phyloP scores from a whole-genome alignment of 345 rosid genomes.

The Eutrema japonicum region DNA sequence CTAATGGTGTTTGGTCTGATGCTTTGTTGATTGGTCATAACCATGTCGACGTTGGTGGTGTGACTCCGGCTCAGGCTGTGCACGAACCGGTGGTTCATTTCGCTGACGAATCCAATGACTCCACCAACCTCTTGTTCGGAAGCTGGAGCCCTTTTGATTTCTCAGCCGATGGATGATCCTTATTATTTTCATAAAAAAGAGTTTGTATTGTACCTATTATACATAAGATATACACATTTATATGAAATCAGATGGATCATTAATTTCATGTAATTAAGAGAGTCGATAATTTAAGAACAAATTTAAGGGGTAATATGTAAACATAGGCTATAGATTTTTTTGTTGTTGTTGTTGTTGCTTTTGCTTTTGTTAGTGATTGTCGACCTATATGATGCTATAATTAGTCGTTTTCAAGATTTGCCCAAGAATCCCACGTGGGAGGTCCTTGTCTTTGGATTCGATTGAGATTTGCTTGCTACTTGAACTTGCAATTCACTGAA shows the following conservation, averaged over 20 bases:
- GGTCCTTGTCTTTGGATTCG: conserved; percentile 46
- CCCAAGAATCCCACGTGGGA: conserved; percentile 39
- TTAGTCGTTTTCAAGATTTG: conserved; percentile 38
- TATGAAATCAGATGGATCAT: conserved; percentile 20
- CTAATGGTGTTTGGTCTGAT: conserved; percentile 41
- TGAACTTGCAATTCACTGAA: conserved; percentile 36
- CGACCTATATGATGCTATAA: conserved; percentile 12
- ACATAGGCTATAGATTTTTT: background rate
- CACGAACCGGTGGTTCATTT: conserved; percentile 42
- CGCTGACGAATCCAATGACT: conserved; percentile 35
- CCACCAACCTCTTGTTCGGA: conserved; percentile 47
- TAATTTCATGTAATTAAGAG: conserved; percentile 28
- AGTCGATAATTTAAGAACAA: conserved; percentile 19
- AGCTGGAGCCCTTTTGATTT: conserved; percentile 49
- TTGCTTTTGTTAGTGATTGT: background rate
- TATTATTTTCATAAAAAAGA: conserved; percentile 10
- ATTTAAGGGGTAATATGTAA: conserved; percentile 21
- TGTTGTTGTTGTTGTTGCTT: no score
- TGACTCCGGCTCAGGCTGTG: conserved; percentile 28
- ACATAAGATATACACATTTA: conserved; percentile 29
- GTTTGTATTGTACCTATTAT: conserved; percentile 34
- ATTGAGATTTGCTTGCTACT: conserved; percentile 44
- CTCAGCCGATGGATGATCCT: conserved; percentile 37
- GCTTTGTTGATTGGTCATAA: conserved; percentile 41
- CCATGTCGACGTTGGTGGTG: conserved; percentile 34